Base-by-base conservation (phyloP, 2,329 filamentous ascomycete genomes). In the Stagonosporopsis rhizophila region DNA sequence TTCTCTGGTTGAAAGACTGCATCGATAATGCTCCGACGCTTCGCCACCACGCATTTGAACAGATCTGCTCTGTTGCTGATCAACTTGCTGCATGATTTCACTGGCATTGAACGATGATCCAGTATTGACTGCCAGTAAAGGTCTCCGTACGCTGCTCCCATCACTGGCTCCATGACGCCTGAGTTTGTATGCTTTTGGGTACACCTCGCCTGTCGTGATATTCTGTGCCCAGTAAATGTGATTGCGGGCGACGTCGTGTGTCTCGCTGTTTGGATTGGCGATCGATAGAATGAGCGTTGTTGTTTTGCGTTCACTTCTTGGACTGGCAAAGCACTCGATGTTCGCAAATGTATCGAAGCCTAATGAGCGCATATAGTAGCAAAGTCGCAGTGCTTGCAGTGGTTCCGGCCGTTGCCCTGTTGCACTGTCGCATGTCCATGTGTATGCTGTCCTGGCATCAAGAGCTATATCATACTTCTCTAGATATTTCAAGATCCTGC, bases 301-400 rank as follows among this genome's bases (percentile, higher is more conserved):
- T 6, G 6, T 34, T 12, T 39, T 30, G 19, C 9, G 11, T 6
- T 20, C 20, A 2, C 4, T 27, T 4, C 7, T 12, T 19, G 45
- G 20, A 39, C n/a, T 9, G 1, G 5, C 2, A 8, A 9, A 39
- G 17, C 48, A n/a, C 49, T 53, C n/a, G 46, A 69, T 14, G 27
- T 23, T 34, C 2, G 58, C 60, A 37, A 64, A 71, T 2, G 64
- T 68, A 20, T 68, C 61, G 49, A 66, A 66, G 27, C 64, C 62
- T 3, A 60, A 52, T 1, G 58, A 61, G 44, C 71, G 69, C 69
- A 74, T 71, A 51, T 71, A 74, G 61, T 72, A 73, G 64, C 70
- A 72, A 1, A 72, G 49, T 4, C 60, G 54, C 6, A 72, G 44
- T 7, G 66, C 71, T 20, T 71, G 62, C 23, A 54, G 38, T 11